Conservation (phyloP, 306 rosid genomes). For the Purshia tridentata region DNA sequence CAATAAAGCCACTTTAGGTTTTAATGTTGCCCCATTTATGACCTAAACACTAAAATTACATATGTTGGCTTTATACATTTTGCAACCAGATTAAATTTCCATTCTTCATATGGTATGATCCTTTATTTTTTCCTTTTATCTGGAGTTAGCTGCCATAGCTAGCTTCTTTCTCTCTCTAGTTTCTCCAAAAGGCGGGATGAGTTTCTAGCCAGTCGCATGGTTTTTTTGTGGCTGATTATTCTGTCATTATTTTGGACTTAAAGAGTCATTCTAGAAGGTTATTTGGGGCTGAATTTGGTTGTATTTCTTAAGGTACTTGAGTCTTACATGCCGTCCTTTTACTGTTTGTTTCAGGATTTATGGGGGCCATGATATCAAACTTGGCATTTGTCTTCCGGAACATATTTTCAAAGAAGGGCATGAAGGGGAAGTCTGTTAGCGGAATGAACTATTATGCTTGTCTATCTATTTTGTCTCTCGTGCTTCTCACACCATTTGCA, state of each 20-base stretch:
- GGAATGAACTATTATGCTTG: slow-evolving; percentile 97
- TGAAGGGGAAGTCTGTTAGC: slow-evolving; percentile 90
- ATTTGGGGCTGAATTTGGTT: background rate
- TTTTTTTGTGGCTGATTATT: background rate
- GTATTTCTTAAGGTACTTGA: background rate
- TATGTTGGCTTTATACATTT: background rate
- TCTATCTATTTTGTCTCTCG: slow-evolving; percentile 73
- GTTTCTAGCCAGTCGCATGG: background rate
- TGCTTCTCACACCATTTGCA: slow-evolving; percentile 80
- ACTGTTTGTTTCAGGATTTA: slow-evolving; percentile 56
- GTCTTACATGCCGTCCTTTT: slow-evolving; percentile 15
- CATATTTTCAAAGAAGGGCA: slow-evolving; percentile 83
- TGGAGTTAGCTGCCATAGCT: background rate
- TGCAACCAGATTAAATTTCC: background rate
- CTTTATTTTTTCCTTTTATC: background rate
- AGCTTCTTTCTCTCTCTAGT: background rate
- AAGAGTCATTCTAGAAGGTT: background rate
- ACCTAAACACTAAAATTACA: background rate
- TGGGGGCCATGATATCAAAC: slow-evolving; percentile 98
- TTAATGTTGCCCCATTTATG: background rate
- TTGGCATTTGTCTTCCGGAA: slow-evolving; percentile 87
- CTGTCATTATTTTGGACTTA: background rate
- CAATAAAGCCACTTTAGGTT: background rate
- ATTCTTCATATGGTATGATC: background rate
- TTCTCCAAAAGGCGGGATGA: background rate